Evolutionary conservation across 1,139 yeast genomes (phyloP), one percentile per base, ranked within the genome.

Genomic region (Saccharomyces pastorianus): DNA sequence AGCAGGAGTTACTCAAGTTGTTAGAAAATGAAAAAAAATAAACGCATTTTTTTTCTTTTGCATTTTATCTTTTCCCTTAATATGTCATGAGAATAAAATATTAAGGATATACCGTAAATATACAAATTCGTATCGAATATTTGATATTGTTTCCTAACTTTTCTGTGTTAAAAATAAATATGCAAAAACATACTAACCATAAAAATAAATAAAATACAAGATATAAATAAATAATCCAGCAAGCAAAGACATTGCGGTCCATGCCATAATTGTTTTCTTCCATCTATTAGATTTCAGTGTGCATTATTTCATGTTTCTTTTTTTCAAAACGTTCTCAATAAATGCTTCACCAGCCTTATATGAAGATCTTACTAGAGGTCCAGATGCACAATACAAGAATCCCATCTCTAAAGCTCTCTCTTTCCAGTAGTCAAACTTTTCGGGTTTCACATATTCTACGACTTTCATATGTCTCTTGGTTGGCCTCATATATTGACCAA

Each of bases 401-500:
- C 99, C 99, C 82, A 91, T 74, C 49, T 86, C 89, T 47, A 72
- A 55, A 0, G 99, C 99, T 25, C 78, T 79, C 58, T 87, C 83
- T 68, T 85, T 88, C 99, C 99, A 95, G 70, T 85, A 78, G 58
- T 90, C 96, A 69, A 95, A 95, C 69, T 88, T 90, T 62, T 88
- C 97, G 0, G 99, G 99, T n/a, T 83, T 85, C 25, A 93, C 81
- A 65, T 95, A 95, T 61, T 93, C 97, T 23, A 89, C 97, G 46
- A 95, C 99, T 75, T 91, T 91, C 95, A 95, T 89, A 70, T 95
- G 99, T 66, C 98, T 83, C 74, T 88, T 93, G 1, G 99, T 95
- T 48, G 99, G 99, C 68, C 98, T 82, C 99, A 95, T 95, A 72
- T 95, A 95, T 73, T 95, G 99, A 46, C 99, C 99, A 72, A 95